These are phyloP conservation scores for Skeletonema costatum DNA, from an alignment of 108 stramenopile genomes.

Conservation along the genomic window DNA sequence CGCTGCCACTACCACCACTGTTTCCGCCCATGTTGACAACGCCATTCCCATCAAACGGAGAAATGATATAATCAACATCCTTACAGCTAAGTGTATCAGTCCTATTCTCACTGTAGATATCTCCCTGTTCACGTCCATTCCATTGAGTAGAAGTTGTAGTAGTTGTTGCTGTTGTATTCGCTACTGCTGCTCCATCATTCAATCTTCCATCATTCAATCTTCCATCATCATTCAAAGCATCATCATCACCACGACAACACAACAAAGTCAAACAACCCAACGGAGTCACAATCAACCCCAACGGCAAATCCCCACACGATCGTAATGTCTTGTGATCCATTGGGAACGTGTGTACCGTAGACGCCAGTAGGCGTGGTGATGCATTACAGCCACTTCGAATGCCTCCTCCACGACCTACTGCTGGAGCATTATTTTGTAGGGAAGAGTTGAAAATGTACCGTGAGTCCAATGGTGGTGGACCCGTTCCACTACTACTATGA, in stretches of 20 bases:
- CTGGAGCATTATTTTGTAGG: slow-evolving; percentile 21
- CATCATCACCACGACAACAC: slow-evolving; percentile 8
- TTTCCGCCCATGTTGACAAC: neutral
- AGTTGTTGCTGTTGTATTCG: neutral
- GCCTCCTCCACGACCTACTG: too few relatives aligned
- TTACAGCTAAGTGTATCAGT: neutral
- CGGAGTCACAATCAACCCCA: slow-evolving; percentile 68
- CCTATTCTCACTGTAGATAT: slow-evolving; percentile 20
- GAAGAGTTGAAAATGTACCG: slow-evolving; percentile 39
- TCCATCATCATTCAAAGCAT: too few relatives aligned
- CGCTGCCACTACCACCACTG: neutral
- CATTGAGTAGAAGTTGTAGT: slow-evolving; percentile 13
- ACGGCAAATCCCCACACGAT: slow-evolving; percentile 50
- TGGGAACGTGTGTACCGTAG: slow-evolving; percentile 66
- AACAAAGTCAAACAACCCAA: slow-evolving; percentile 52
- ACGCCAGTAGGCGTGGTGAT: slow-evolving; percentile 60
- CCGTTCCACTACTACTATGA: neutral
- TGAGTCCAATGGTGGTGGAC: slow-evolving; percentile 63
- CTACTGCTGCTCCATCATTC: too few relatives aligned
- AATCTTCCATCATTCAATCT: neutral
- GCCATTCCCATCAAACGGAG: neutral
- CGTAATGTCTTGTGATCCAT: slow-evolving; percentile 45
- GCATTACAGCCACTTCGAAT: slow-evolving; percentile 19
- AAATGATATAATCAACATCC: slow-evolving; percentile 33
- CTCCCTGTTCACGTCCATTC: slow-evolving; percentile 39